phyloP scores from a whole-genome alignment of 345 rosid genomes.

The Salix koriyanagi region DNA sequence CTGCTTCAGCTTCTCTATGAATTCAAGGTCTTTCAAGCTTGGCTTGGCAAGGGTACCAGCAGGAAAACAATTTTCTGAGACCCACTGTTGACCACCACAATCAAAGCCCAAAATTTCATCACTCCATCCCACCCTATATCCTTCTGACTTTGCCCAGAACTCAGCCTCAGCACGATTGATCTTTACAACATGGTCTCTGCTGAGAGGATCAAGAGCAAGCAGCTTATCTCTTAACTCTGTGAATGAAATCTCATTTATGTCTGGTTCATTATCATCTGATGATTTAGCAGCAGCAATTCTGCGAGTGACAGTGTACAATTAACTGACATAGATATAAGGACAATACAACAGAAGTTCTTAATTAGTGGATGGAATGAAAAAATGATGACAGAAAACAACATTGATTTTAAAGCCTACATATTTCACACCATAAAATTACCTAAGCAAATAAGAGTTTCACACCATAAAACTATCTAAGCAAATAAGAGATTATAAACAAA shows the following conservation, averaged over 20 bases:
- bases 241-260: slow-evolving; percentile 66
- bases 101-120: slow-evolving; percentile 97
- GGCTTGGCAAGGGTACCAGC: slow-evolving; percentile 86
- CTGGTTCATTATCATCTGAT: slow-evolving; percentile 39
- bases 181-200: slow-evolving; percentile 64
- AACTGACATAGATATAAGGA: slow-evolving; percentile 6
- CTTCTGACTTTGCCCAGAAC: slow-evolving; percentile 94
- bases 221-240: slow-evolving; percentile 90
- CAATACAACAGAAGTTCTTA: background rate
- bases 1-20: slow-evolving; percentile 70
- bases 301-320: slow-evolving; percentile 21
- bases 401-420: background rate
- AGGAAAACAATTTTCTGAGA: slow-evolving; percentile 92
- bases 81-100: slow-evolving; percentile 99
- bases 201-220: slow-evolving; percentile 90
- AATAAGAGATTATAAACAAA: background rate
- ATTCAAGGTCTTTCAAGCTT: slow-evolving; percentile 88
- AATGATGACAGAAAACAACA: background rate
- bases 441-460: background rate
- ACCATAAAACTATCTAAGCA: background rate
- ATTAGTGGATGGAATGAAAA: background rate
- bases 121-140: slow-evolving; percentile 94
- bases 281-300: slow-evolving; percentile 48
- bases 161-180: slow-evolving; percentile 91
- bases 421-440: background rate